These are phyloP conservation scores for Clarkia xantiana DNA, from an alignment of 345 rosid genomes.

Conservation along the genomic window DNA sequence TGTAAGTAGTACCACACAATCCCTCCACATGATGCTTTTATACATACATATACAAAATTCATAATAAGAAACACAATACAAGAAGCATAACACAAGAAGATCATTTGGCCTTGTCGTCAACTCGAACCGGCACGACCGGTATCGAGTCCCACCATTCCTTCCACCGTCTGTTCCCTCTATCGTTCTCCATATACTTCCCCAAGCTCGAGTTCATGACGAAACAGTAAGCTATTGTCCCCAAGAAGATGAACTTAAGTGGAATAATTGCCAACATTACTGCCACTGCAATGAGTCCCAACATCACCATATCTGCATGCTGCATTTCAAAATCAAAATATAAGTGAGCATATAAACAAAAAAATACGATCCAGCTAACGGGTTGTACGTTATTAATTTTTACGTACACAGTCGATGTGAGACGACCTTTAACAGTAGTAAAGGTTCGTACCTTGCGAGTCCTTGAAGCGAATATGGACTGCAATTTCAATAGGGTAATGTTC, in stretches of 20 bases:
- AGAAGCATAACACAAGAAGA: too few species aligned
- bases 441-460: conserved; percentile 47
- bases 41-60: too few species aligned
- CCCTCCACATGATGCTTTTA: too few species aligned
- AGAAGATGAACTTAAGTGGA: conserved; percentile 41
- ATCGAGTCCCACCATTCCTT: conserved; percentile 93
- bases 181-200: conserved; percentile 28
- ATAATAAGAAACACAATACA: too few species aligned
- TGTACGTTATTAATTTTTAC: too few species aligned
- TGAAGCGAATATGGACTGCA: conserved; percentile 45
- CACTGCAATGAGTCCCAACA: conserved; percentile 25
- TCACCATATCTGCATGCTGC: conserved; percentile 59
- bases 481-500: conserved; percentile 52
- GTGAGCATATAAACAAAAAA: too few species aligned
- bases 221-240: conserved; percentile 18
- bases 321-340: conserved; percentile 4
- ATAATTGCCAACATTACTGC: conserved; percentile 41
- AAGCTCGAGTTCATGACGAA: conserved; percentile 35
- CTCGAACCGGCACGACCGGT: conserved; percentile 52
- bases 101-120: conserved; percentile 17
- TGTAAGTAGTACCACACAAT: too few species aligned
- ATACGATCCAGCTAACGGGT: too few species aligned
- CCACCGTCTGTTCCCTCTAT: conserved; percentile 43
- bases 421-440: too few species aligned
- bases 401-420: too few species aligned